These are phyloP conservation scores for Daldinia vernicosa DNA, from an alignment of 495 filamentous ascomycete genomes.

Conservation along the genomic window DNA sequence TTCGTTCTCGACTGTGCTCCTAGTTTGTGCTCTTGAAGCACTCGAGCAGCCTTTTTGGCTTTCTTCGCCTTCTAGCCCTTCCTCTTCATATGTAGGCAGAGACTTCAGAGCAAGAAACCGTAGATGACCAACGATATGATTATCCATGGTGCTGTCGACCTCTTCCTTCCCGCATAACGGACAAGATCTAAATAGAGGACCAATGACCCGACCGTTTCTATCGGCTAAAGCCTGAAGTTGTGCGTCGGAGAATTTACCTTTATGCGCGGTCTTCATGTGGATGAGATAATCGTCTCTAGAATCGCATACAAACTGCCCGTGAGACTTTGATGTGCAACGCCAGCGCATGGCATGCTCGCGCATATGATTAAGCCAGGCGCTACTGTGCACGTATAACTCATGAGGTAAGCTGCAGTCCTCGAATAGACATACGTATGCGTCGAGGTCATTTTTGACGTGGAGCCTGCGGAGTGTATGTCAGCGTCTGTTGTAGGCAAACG, in stretches of 20 bases:
- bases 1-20: background rate
- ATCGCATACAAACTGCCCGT: background rate
- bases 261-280: background rate
- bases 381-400: background rate
- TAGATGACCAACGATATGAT: slow-evolving; percentile 13
- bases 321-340: background rate
- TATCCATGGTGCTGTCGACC: background rate
- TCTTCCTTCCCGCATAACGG: background rate
- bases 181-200: background rate
- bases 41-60: background rate
- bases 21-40: background rate
- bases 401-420: background rate
- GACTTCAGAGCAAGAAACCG: slow-evolving; percentile 19
- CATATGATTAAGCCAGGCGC: background rate
- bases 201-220: background rate
- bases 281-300: background rate
- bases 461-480: background rate
- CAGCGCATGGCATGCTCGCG: background rate
- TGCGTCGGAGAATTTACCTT: background rate
- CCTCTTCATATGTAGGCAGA: slow-evolving; percentile 3
- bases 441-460: background rate
- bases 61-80: background rate
- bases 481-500: background rate
- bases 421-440: background rate
- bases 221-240: background rate